Evolutionary conservation across 441 rosid genomes (phyloP).

Genomic region (Erysimum cheiri): DNA sequence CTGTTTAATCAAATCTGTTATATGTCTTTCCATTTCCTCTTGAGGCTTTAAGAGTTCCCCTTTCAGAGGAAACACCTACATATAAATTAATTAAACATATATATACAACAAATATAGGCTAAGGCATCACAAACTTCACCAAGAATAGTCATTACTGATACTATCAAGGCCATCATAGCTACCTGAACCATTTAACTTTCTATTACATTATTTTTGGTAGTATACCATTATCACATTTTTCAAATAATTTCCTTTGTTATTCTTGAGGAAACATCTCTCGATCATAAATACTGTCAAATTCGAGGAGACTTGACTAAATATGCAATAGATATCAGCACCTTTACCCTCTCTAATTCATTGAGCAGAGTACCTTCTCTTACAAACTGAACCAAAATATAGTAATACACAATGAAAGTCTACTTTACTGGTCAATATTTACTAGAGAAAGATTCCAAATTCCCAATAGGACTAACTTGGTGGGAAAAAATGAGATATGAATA

Average conservation of each 20-base stretch:
- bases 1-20: slow-evolving; percentile 88
- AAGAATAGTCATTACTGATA: slow-evolving; percentile 11
- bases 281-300: slow-evolving; percentile 7
- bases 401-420: slow-evolving; percentile 6
- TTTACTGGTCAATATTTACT: background rate
- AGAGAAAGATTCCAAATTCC: background rate
- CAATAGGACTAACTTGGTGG: slow-evolving; percentile 11
- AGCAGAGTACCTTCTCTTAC: background rate
- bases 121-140: slow-evolving; percentile 10
- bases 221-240: background rate
- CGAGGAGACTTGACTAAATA: slow-evolving; percentile 1
- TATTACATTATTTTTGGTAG: background rate
- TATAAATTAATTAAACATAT: background rate
- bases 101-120: background rate
- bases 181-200: background rate
- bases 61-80: slow-evolving; percentile 87
- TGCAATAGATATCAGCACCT: slow-evolving; percentile 6
- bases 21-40: slow-evolving; percentile 95
- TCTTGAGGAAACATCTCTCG: background rate
- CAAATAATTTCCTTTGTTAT: background rate
- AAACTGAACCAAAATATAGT: background rate
- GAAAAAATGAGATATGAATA: background rate
- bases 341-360: slow-evolving; percentile 3
- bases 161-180: background rate
- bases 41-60: slow-evolving; percentile 90